phyloP scores from a whole-genome alignment of 257 asterid species.

The Nicotiana tabacum region DNA sequence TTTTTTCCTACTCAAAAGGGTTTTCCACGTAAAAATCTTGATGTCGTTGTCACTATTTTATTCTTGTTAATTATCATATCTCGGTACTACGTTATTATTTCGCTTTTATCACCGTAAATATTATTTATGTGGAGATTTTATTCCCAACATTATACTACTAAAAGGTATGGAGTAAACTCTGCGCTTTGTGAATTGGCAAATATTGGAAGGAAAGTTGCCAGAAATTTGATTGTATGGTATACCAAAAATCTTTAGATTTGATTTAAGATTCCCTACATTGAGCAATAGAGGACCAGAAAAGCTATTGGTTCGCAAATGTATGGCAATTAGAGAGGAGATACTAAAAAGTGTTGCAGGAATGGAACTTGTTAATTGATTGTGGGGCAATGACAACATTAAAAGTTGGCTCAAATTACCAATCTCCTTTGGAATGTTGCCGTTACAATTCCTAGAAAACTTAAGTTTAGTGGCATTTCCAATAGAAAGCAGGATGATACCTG shows the following conservation, averaged over 20 bases:
- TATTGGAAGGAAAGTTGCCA: conserved; percentile 19
- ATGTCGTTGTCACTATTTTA: no score
- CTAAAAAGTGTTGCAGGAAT: conserved; percentile 26
- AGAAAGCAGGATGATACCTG: not conserved
- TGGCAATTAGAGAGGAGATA: conserved; percentile 10
- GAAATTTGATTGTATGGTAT: conserved; percentile 11
- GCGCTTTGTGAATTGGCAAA: conserved; percentile 16
- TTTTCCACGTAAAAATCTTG: no score
- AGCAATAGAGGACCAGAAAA: conserved; percentile 22
- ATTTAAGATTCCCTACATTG: not conserved
- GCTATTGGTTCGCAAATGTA: conserved; percentile 13
- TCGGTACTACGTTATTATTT: no score
- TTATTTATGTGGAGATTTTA: no score
- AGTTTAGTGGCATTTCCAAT: not conserved
- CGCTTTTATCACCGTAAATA: no score
- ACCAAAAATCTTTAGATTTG: conserved; percentile 5
- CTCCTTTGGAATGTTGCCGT: conserved; percentile 12
- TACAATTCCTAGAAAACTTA: not conserved
- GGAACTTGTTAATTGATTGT: conserved; percentile 22
- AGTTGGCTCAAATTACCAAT: not conserved
- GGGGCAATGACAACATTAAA: not conserved
- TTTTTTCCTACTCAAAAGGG: no score
- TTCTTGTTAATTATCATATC: no score
- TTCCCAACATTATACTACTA: no score
- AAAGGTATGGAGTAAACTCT: not conserved